Conservation (phyloP, 1,284 basidiomycete species). For the Ustilago vetiveriae region DNA sequence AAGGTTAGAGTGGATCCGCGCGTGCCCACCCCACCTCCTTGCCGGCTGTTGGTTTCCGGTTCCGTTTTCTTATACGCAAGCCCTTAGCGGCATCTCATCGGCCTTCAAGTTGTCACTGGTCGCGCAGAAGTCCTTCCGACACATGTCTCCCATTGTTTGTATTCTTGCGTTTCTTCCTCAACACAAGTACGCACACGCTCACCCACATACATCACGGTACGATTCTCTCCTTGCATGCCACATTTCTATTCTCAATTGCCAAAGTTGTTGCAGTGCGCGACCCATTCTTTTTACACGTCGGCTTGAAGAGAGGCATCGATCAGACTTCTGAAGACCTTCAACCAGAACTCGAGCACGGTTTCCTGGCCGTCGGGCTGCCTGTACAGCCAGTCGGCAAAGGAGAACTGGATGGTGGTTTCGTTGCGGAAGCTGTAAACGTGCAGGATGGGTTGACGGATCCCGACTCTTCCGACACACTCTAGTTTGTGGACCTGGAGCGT, state of each 20-base stretch:
- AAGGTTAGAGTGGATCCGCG: too few species aligned
- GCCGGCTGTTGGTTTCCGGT: too few species aligned
- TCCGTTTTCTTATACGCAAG: too few species aligned
- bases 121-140: neutral
- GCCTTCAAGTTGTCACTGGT: too few species aligned
- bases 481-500: slow-evolving; percentile 11
- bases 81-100: too few species aligned
- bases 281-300: neutral
- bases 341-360: slow-evolving; percentile 31
- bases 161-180: neutral
- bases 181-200: neutral
- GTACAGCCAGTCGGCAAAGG: slow-evolving; percentile 40
- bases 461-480: slow-evolving; percentile 19
- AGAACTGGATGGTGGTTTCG: slow-evolving; percentile 22
- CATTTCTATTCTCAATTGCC: neutral
- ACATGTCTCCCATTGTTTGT: neutral
- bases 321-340: slow-evolving; percentile 15
- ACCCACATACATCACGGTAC: too few species aligned
- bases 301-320: slow-evolving; percentile 19
- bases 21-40: too few species aligned
- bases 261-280: neutral
- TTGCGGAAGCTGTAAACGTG: slow-evolving; percentile 25
- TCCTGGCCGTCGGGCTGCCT: neutral
- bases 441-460: slow-evolving; percentile 39
- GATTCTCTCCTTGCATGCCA: neutral